Conservation (phyloP, 345 rosid species). For the Brassica carinata region DNA sequence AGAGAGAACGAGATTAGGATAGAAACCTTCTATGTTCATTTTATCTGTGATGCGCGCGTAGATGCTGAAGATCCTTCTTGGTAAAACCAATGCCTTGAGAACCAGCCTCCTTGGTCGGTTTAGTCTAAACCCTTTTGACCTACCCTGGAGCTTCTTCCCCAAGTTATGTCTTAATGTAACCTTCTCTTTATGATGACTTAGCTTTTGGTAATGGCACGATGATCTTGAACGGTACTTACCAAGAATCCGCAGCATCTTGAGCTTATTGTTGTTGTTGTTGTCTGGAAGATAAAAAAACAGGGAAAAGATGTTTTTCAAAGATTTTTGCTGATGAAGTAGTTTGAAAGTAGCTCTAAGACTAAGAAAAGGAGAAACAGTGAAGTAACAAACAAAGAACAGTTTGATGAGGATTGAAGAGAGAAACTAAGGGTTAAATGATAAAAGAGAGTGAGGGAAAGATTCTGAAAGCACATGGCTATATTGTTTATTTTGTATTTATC, state of each 20-base stretch:
- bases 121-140: conserved; percentile 55
- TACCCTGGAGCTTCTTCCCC: conserved; percentile 43
- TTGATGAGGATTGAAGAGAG: conserved; percentile 19
- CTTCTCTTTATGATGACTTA: conserved; percentile 35
- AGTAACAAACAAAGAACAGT: conserved; percentile 34
- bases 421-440: conserved; percentile 18
- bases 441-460: conserved; percentile 28
- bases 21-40: conserved; percentile 52
- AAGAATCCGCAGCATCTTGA: conserved; percentile 30
- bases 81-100: conserved; percentile 46
- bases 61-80: conserved; percentile 45
- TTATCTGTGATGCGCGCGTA: conserved; percentile 43
- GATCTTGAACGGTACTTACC: conserved; percentile 28
- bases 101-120: conserved; percentile 53
- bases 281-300: neutral
- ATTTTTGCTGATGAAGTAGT: conserved; percentile 6
- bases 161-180: conserved; percentile 23
- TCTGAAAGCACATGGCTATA: conserved; percentile 36
- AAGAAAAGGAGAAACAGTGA: conserved; percentile 3
- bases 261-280: conserved; percentile 2
- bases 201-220: conserved; percentile 48
- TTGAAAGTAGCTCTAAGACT: neutral
- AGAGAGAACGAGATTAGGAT: conserved; percentile 54
- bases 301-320: conserved; percentile 1
- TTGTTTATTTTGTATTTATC: conserved; percentile 23